Evolutionary conservation across 2,329 filamentous ascomycete species (phyloP).

Genomic region (Aureobasidium leucospermi): DNA sequence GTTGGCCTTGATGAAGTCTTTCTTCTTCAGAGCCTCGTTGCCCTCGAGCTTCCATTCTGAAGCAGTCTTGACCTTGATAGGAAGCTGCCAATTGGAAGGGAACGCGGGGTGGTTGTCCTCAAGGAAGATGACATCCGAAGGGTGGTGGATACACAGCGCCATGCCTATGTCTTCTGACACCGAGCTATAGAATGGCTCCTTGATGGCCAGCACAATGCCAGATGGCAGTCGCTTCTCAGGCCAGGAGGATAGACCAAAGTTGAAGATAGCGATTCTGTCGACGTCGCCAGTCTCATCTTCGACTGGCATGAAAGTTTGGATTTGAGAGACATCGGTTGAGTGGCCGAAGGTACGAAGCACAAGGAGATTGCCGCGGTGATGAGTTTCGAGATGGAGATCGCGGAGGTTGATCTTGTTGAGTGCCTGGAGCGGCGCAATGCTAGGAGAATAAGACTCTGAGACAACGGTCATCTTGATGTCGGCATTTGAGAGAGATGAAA

Average conservation of each 20-base stretch:
- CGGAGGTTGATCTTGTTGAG: background rate
- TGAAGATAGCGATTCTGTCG: background rate
- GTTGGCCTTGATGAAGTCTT: background rate
- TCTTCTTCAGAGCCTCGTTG: background rate
- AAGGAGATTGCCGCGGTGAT: background rate
- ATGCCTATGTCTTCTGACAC: background rate
- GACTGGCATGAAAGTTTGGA: background rate
- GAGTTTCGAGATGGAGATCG: background rate
- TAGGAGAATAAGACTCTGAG: background rate
- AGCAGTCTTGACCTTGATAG: background rate
- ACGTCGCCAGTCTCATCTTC: background rate
- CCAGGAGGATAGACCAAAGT: background rate
- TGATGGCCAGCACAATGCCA: background rate
- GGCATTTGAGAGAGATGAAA: no score
- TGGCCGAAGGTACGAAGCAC: background rate
- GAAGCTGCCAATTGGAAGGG: background rate
- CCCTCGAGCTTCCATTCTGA: background rate
- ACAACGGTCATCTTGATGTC: background rate
- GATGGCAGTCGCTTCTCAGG: background rate
- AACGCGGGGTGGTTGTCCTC: background rate
- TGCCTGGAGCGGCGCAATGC: background rate
- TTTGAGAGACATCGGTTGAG: background rate
- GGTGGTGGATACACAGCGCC: background rate
- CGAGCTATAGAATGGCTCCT: background rate
- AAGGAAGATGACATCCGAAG: background rate